Conservation (phyloP, 805 yeast genomes). For the Lipomyces yamanashiensis region DNA sequence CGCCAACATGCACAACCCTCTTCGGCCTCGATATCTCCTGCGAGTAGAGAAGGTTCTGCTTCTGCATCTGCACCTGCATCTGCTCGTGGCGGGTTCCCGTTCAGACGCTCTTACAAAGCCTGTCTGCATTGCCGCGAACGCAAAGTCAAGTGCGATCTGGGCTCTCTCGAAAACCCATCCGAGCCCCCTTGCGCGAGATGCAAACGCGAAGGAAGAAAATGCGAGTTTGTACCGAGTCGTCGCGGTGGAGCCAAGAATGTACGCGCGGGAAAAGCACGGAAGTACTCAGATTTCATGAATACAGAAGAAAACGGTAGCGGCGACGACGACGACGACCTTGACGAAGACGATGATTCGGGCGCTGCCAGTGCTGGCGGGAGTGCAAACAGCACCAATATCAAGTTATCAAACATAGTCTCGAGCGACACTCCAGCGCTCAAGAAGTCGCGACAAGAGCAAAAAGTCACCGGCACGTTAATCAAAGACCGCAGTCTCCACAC, state of each 20-base stretch:
- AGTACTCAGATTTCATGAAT: constrained; percentile 8
- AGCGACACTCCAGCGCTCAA: background rate
- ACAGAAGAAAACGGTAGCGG: constrained; percentile 5
- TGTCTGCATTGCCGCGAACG: constrained; percentile 84
- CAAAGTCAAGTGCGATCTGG: constrained; percentile 86
- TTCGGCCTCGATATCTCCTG: background rate
- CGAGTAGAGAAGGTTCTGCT: background rate
- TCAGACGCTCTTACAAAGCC: constrained; percentile 75
- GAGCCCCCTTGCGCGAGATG: constrained; percentile 88
- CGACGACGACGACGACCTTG: constrained; percentile 17
- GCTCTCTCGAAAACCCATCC: constrained; percentile 69
- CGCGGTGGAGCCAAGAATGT: constrained; percentile 57
- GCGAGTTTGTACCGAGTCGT: constrained; percentile 67
- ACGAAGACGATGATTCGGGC: constrained; percentile 10
- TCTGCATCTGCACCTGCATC: background rate
- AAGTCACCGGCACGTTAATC: constrained; percentile 27
- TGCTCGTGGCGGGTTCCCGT: constrained; percentile 39
- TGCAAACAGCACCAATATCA: no score
- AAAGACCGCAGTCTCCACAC: constrained; percentile 44
- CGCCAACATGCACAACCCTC: background rate
- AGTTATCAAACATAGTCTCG: background rate
- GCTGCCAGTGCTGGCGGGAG: background rate
- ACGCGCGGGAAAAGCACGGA: constrained; percentile 43
- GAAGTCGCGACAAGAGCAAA: constrained; percentile 9
- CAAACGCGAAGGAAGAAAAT: constrained; percentile 76